These are phyloP conservation scores for Trebouxia sp. DNA, from an alignment of 139 green algal species.

Conservation along the genomic window DNA sequence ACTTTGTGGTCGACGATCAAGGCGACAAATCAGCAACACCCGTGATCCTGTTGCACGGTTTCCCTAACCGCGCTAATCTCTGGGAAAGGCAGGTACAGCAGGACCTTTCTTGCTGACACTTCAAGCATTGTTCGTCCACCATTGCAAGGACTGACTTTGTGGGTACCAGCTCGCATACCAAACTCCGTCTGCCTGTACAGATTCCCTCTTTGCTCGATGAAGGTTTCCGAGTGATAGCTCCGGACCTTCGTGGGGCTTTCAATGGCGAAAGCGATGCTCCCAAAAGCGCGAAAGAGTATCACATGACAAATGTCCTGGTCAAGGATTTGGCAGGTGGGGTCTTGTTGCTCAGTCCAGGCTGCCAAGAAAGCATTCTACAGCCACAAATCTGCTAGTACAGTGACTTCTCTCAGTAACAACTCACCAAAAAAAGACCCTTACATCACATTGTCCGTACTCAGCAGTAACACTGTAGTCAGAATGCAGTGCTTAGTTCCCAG, in stretches of 20 bases:
- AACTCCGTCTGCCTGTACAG: neutral
- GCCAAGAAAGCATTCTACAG: no score
- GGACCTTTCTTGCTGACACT: neutral
- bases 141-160: neutral
- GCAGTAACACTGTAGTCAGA: no score
- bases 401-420: no score
- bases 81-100: neutral
- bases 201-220: neutral
- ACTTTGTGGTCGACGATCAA: neutral
- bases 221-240: neutral
- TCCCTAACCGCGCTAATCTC: neutral
- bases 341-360: neutral
- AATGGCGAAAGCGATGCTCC: neutral
- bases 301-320: neutral
- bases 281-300: neutral
- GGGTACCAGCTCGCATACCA: no score
- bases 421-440: no score
- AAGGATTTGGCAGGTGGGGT: conserved; percentile 5
- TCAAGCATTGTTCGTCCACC: neutral
- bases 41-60: conserved; percentile 8
- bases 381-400: no score
- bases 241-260: conserved; percentile 2
- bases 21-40: neutral
- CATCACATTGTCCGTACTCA: no score
- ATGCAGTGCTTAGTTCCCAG: no score